Evolutionary conservation across 495 filamentous ascomycete genomes (phyloP), one percentile per base, ranked within the genome.

Genomic region (Hyaloscypha finlandica): DNA sequence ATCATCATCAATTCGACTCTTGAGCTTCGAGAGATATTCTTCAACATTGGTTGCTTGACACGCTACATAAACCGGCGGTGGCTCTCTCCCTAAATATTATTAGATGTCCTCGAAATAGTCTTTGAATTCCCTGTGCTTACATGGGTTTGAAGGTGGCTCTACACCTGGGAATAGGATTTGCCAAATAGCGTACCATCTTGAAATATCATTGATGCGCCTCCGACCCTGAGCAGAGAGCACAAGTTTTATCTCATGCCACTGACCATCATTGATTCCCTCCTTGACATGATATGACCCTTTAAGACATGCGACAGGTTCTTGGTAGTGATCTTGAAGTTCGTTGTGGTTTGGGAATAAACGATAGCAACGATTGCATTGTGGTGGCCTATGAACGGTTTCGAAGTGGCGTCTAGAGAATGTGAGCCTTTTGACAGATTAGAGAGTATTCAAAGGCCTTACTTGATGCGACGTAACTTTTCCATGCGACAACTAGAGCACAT

Each of bases 171-270:
- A 65, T 12, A 65, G 53, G 6, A 65, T 48, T 25, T 59, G 33
- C 63, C 63, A 65, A n/a, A 65, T 65, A 14, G 54, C 53, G 25
- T 29, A 58, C 63, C 63, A 65, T 56, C 42, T 65, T 9, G 56
- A 39, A 20, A 32, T 16, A 52, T 51, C 30, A 19, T 63, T 39
- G 16, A 48, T 12, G 4, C 16, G 9, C 42, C 16, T 48, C 11
- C 16, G 42, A 12, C 42, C 42, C 3, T 48, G 9, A 4, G 8
- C 4, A 48, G 11, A 48, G 42, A 48, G 16, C 8, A 48, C 16
- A 19, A 4, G 11, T 16, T 48, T 12, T 16, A 48, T 48, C 4
- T 14, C 11, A 16, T 48, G 4, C 42, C 42, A 48, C 16, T 48
- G 42, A 4, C 16, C 42, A 4, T 19, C 42, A 48, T 48, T 19